These are phyloP conservation scores for Collybia sordida DNA, from an alignment of 768 basidiomycete genomes.

Conservation along the genomic window DNA sequence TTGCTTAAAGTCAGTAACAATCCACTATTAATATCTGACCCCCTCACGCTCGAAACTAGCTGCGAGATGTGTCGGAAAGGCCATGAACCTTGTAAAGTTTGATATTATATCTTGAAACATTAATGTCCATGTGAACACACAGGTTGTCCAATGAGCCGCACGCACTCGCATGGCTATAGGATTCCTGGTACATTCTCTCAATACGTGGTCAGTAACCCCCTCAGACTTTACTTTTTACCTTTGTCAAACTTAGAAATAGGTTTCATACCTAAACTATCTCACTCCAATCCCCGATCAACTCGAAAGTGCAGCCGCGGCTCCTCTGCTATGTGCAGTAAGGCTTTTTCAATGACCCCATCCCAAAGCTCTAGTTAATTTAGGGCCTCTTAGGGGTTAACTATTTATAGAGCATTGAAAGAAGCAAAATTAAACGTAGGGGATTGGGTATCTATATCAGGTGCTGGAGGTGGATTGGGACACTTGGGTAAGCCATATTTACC, in stretches of 20 bases:
- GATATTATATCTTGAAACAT: neutral
- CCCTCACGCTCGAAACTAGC: constrained; percentile 15
- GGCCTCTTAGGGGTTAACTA: constrained; percentile 65
- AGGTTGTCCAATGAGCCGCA: constrained; percentile 43
- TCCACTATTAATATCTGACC: neutral
- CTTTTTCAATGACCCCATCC: neutral
- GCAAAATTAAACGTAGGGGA: constrained; percentile 59
- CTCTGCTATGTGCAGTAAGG: constrained; percentile 71
- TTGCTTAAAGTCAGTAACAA: constrained; percentile 32
- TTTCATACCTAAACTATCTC: constrained; percentile 65
- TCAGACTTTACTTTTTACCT: neutral
- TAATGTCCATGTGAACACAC: neutral
- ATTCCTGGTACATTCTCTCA: constrained; percentile 72
- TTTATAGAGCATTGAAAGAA: constrained; percentile 78
- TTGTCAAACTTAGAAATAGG: constrained; percentile 25
- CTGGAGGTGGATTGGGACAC: constrained; percentile 80
- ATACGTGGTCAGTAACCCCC: constrained; percentile 45
- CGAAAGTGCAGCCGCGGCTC: constrained; percentile 62
- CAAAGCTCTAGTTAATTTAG: neutral
- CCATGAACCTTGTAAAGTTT: constrained; percentile 40
- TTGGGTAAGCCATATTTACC: constrained; percentile 40
- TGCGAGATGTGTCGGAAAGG: constrained; percentile 77
- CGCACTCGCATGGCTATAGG: constrained; percentile 52
- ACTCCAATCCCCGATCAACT: constrained; percentile 74
- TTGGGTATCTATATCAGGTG: constrained; percentile 73